phyloP scores from a whole-genome alignment of 169 alveolate genomes.

The Perkinsus olseni region DNA sequence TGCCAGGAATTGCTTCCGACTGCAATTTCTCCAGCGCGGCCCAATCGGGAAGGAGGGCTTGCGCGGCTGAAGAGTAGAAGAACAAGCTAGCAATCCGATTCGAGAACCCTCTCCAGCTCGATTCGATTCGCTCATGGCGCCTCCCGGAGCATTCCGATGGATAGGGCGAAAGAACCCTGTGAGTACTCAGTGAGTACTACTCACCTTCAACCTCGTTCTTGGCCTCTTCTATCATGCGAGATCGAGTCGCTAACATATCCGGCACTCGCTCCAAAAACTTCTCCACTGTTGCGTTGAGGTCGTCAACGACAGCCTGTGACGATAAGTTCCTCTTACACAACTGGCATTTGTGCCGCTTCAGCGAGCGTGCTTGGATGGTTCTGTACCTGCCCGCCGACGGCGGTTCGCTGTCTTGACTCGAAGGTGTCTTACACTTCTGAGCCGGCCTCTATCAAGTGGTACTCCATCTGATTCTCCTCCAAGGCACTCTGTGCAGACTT shows the following conservation, averaged over 20 bases:
- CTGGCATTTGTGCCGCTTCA: not conserved
- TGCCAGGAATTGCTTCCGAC: not conserved
- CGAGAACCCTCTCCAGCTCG: no score
- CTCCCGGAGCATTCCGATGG: no score
- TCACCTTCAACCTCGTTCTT: not conserved
- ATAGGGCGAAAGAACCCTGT: no score
- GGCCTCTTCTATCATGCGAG: not conserved
- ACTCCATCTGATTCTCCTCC: not conserved
- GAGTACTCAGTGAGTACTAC: not conserved
- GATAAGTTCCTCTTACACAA: not conserved
- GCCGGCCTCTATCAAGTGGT: not conserved
- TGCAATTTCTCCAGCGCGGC: not conserved
- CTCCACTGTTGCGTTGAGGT: not conserved
- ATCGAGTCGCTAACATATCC: not conserved
- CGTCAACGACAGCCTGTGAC: not conserved
- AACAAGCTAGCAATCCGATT: no score
- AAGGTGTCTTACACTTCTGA: not conserved
- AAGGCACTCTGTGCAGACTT: not conserved
- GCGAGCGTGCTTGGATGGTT: not conserved
- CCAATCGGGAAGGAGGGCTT: not conserved
- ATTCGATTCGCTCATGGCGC: no score
- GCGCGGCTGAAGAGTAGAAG: not conserved
- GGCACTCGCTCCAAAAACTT: not conserved
- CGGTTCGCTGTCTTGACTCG: no score
- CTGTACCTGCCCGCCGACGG: not conserved